Evolutionary conservation across 306 rosid genomes (phyloP).

Genomic region (Leucaena leucocephala): DNA sequence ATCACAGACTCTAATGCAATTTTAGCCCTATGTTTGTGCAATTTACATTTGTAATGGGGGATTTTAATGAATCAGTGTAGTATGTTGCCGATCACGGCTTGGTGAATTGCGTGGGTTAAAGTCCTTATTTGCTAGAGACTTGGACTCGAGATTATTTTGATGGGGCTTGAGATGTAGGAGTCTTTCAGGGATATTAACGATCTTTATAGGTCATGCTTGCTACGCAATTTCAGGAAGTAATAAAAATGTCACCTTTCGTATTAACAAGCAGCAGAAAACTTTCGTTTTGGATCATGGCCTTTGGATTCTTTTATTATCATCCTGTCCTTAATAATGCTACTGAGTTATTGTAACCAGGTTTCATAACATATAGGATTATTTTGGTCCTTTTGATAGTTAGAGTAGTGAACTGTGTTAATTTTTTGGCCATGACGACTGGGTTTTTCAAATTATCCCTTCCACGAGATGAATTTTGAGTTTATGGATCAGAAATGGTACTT

Average conservation of each 20-base stretch:
- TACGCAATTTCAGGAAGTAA: not conserved
- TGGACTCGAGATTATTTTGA: not conserved
- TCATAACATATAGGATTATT: not conserved
- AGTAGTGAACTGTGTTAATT: not conserved
- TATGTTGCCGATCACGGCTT: slow-evolving; percentile 5
- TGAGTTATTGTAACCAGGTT: not conserved
- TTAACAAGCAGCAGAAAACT: not conserved
- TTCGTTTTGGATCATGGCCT: not conserved
- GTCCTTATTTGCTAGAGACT: slow-evolving; percentile 4
- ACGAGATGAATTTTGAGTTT: not conserved
- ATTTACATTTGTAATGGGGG: not conserved
- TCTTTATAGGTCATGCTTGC: not conserved
- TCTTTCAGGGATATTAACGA: not conserved
- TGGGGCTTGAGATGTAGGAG: not conserved
- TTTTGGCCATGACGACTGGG: slow-evolving; percentile 5
- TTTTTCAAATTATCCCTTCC: not conserved
- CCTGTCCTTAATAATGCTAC: not conserved
- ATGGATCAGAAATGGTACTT: not conserved
- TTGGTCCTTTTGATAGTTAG: not conserved
- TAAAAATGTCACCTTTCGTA: slow-evolving; percentile 3
- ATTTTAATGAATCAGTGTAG: not conserved
- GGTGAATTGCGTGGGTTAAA: slow-evolving; percentile 5
- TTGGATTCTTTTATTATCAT: not conserved
- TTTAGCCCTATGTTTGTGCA: not conserved
- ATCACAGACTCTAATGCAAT: not conserved